Evolutionary conservation across 768 basidiomycete species (phyloP), one percentile per base, ranked within the genome.

Genomic region (Termitomyces sp.): DNA sequence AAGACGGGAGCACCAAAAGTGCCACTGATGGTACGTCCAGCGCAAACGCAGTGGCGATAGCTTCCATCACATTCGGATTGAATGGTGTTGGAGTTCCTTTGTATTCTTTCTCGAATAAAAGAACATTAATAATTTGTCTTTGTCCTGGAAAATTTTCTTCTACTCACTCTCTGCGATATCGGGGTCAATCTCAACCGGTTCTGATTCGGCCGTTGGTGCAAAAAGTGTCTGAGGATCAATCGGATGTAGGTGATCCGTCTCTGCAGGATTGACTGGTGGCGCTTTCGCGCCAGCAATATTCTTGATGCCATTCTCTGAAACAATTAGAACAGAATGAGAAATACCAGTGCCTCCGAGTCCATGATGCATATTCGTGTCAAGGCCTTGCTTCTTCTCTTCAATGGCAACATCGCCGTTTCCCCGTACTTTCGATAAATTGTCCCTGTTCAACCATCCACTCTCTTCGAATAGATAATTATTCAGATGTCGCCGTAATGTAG

Each of bases 21-120:
- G 82, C 90, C 13, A 82, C 64, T 41, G 78, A 76, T 39, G 87
- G 85, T 22, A 92, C 90, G 54, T 90, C 88, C 20, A 90, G 66
- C 18, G 88, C 90, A 67, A 92, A 87, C 4, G 78, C 76, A 10
- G 82, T 79, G 5, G 86, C 89, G 48, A 92, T 77, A 2, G 85
- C 85, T 66, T 92, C 90, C 61, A 91, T 65, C 32, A 76, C 70
- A 59, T 76, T 73, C 6, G 79, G 75, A 63, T 83, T 79, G 61
- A 87, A 79, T 16, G 81, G 80, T 37, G 85, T 80, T 39, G 77
- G 70, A 3, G 75, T 78, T 36, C 67, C 70, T 16, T 67, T 61
- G 64, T 79, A 73, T 63, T 76, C 85, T 86, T 63, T 75, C 84
- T 86, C 65, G 46, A 34, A 55, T 52, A 29, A 48, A 49, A 64